A percentile compares a stretch with the other conserved stretches of the same genome.
These are phyloP conservation scores for Turritis glabra DNA, from an alignment of 345 rosid genomes.

Conservation along the genomic window DNA sequence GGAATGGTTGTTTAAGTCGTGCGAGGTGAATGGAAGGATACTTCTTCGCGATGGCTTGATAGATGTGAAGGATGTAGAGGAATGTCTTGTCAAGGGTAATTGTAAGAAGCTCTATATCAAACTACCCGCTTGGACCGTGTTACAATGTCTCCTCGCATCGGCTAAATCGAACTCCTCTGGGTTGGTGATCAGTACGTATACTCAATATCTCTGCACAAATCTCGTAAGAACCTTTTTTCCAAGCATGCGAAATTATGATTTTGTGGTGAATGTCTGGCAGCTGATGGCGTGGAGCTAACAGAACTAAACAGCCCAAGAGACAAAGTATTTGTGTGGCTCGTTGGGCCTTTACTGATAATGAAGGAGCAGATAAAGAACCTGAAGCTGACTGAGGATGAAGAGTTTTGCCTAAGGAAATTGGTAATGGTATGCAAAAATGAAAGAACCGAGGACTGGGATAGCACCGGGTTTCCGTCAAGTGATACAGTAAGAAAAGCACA, in stretches of 20 bases:
- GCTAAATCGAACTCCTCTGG: slow-evolving; percentile 68
- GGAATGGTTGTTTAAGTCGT: slow-evolving; percentile 91
- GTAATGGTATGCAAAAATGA: slow-evolving; percentile 52
- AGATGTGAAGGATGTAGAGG: slow-evolving; percentile 63
- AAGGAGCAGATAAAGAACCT: slow-evolving; percentile 78
- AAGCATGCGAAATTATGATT: not conserved
- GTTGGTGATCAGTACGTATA: slow-evolving; percentile 61
- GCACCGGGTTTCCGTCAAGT: slow-evolving; percentile 52
- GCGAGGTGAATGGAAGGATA: slow-evolving; percentile 73
- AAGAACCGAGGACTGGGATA: slow-evolving; percentile 71
- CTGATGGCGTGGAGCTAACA: slow-evolving; percentile 66
- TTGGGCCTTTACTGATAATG: slow-evolving; percentile 70
- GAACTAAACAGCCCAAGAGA: slow-evolving; percentile 62
- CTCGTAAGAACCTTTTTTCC: not conserved
- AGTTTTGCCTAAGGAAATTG: slow-evolving; percentile 52
- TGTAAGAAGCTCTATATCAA: slow-evolving; percentile 57
- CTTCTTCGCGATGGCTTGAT: slow-evolving; percentile 63
- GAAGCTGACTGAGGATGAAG: slow-evolving; percentile 55
- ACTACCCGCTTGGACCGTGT: slow-evolving; percentile 73
- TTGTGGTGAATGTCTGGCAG: slow-evolving; percentile 34
- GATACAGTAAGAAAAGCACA: slow-evolving; percentile 71
- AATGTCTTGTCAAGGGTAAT: slow-evolving; percentile 58
- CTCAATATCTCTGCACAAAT: not conserved
- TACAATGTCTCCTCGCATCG: slow-evolving; percentile 70
- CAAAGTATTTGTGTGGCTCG: slow-evolving; percentile 66